Base-by-base conservation (phyloP, 371 early-diverging fungal genomes). In the Lichtheimia hyalospora region DNA sequence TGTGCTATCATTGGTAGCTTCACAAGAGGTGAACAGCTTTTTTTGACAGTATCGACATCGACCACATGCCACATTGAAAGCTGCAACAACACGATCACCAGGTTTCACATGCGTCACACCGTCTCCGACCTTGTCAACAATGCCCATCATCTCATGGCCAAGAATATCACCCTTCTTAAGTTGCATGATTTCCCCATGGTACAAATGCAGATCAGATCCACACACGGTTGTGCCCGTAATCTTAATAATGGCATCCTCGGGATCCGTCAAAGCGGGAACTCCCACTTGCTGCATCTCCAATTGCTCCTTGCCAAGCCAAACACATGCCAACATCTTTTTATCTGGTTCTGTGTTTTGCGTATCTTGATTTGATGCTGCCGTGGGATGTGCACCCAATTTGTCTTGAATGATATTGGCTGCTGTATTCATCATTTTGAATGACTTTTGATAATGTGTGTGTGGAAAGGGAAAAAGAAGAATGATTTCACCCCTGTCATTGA, bases 141-240 rank as follows among this genome's bases (percentile, higher is more conserved):
- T 69, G 7, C 86, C 86, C 61, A 77, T 68, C 49, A 64, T 66
- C 61, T 87, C 88, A 51, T 87, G 86, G 13, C 86, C 88, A 6
- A 86, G 41, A 42, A 83, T 78, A 63, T 83, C 82, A 44, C 77
- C 84, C 14, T 55, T 50, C 57, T 80, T 69, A 40, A 86, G 58
- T 60, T 84, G 77, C 57, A 75, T 18, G 27, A 88, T 82, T 43
- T 81, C 85, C 8, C 79, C 81, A 58, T 83, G 79, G 50, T 74
- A 79, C 25, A 86, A 67, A 49, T 87, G 87, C 40, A 85, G 44
- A 61, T 89, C 89, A 16, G 79, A 77, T 4, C 86, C 87, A 67
- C 87, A 89, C n/a, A 89, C 73, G 24, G 74, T 81, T 7, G 70
- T 74, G 24, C 74, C 82, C 7, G 84, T 84, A 39, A 85, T 64